Evolutionary conservation across 2,329 filamentous ascomycete species (phyloP), one percentile per base, ranked within the genome.

Genomic region (Tothia fuscella): DNA sequence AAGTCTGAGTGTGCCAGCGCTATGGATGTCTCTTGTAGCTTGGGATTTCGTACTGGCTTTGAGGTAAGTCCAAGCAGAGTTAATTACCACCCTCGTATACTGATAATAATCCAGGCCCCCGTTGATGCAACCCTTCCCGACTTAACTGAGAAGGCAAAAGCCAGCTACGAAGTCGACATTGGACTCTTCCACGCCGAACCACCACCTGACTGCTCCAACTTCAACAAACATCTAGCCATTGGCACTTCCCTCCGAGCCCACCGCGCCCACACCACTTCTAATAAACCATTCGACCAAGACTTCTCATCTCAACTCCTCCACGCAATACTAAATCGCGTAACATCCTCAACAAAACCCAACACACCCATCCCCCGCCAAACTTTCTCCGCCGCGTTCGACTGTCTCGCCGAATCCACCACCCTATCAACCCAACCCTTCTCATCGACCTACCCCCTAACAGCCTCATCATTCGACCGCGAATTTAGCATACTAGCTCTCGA

Each of bases 401-500:
- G 69, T 4, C 62, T 79, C 29, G 67, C 68, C 43, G 58, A 60
- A 25, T 46, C 55, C 13, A 49, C 53, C 28, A 47, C 53, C 6
- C 52, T 62, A 13, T 48, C 53, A 12, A 49, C 52, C 16, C 50
- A 53, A 22, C 55, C 60, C 1, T 58, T 54, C 14, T 66, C 66
- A 32, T n/a, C n/a, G n/a, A n/a, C n/a, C n/a, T n/a, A n/a, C n/a
- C n/a, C n/a, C n/a, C 67, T 86, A 1, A 74, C 77, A 25, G 70
- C 81, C 0, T 88, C 84, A 0, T 76, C 81, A 0, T 86, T 94
- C 49, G 86, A 94, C 51, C 76, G 82, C 32, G 76, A 77, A 0
- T 64, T 82, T 51, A 57, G 60, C 1, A 66, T 79, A 16, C 75
- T 94, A 24, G 70, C 74, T 0, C 64, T 80, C 10, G 91, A 98